Conservation (phyloP, 345 rosid species). For the Mallotus nudiflorus region DNA sequence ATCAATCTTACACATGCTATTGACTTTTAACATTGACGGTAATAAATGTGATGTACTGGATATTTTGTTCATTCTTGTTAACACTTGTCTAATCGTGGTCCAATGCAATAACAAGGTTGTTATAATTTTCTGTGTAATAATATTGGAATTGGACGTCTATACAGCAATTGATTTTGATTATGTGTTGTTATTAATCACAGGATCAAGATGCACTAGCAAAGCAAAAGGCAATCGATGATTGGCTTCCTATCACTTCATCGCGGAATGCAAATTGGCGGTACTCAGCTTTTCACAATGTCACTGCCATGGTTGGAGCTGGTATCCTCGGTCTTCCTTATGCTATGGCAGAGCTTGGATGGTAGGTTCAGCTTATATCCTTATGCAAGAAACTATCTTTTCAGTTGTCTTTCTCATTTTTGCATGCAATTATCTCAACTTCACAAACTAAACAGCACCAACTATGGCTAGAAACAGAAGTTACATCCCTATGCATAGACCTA, state of each 20-base stretch:
- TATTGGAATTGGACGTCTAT: neutral
- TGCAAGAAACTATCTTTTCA: no score
- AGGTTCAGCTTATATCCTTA: neutral
- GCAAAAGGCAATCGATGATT: slow-evolving; percentile 31
- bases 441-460: no score
- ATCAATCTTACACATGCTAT: no score
- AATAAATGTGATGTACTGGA: neutral
- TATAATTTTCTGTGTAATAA: neutral
- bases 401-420: no score
- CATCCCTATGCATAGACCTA: no score
- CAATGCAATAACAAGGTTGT: neutral
- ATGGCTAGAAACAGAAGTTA: no score
- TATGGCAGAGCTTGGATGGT: slow-evolving; percentile 38
- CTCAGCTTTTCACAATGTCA: slow-evolving; percentile 39
- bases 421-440: no score
- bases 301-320: slow-evolving; percentile 42
- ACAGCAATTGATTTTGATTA: neutral
- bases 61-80: no score
- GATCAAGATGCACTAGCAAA: slow-evolving; percentile 19
- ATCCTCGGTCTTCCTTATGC: slow-evolving; percentile 39
- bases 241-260: slow-evolving; percentile 36
- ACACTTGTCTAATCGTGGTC: neutral
- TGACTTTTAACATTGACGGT: no score
- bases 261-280: slow-evolving; percentile 42
- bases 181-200: neutral